Evolutionary conservation across 2,329 filamentous ascomycete genomes (phyloP).

Genomic region (Chaetomiaceae sp.): DNA sequence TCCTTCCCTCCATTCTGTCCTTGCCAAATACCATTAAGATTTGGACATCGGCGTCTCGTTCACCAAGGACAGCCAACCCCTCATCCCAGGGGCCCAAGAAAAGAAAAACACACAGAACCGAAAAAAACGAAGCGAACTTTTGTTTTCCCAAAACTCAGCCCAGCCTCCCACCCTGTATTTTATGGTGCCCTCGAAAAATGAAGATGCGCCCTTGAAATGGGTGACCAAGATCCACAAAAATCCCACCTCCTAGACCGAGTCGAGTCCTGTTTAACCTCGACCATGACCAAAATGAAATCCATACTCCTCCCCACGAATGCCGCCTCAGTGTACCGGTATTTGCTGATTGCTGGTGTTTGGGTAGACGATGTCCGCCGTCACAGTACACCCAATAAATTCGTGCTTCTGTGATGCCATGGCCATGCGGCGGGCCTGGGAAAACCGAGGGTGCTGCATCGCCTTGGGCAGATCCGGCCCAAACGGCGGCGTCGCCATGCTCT

Average conservation of each 20-base stretch:
- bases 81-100: not conserved
- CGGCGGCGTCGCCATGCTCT: constrained; percentile 34
- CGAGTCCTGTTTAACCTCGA: constrained; percentile 24
- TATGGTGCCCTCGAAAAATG: not conserved
- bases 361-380: constrained; percentile 3
- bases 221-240: constrained; percentile 5
- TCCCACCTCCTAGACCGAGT: constrained; percentile 2
- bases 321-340: not conserved
- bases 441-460: constrained; percentile 2
- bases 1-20: not conserved
- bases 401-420: constrained; percentile 11
- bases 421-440: constrained; percentile 18
- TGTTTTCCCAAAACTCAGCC: constrained; percentile 9
- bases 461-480: constrained; percentile 30
- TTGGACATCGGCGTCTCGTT: constrained; percentile 7
- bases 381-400: constrained; percentile 13
- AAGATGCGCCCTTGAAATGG: constrained; percentile 9
- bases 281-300: constrained; percentile 18
- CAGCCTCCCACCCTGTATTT: constrained; percentile 9
- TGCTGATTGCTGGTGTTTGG: not conserved
- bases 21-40: constrained; percentile 17
- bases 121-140: constrained; percentile 15
- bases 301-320: too few relatives aligned
- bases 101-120: not conserved
- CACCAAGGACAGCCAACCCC: not conserved